These are phyloP conservation scores for Astrothelium macrocarpum DNA, from an alignment of 495 filamentous ascomycete genomes.

Conservation along the genomic window DNA sequence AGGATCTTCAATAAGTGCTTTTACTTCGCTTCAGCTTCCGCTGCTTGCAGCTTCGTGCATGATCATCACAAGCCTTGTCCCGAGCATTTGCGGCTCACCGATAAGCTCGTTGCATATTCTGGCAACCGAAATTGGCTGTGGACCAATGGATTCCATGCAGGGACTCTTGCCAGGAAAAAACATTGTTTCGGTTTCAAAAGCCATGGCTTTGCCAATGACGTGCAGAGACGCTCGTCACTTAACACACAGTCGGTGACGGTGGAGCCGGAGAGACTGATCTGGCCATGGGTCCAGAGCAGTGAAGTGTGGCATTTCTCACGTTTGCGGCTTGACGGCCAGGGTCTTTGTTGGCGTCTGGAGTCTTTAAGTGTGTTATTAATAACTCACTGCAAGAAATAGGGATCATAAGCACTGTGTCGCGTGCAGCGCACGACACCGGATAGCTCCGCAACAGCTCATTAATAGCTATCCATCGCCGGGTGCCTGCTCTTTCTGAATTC, in stretches of 20 bases:
- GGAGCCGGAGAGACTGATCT: not conserved
- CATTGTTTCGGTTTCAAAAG: not conserved
- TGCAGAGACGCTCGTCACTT: not conserved
- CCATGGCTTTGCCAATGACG: not conserved
- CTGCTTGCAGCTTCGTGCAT: not conserved
- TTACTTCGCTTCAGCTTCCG: not conserved
- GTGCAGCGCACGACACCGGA: not conserved
- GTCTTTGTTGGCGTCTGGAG: constrained; percentile 1
- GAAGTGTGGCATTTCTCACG: not conserved
- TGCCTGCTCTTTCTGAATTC: no score
- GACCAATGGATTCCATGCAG: no score
- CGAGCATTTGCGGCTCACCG: not conserved
- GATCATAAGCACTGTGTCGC: not conserved
- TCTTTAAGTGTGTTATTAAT: no score
- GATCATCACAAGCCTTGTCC: not conserved
- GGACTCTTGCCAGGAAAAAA: not conserved
- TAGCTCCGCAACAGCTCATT: not conserved
- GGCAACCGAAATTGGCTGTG: no score
- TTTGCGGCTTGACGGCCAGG: not conserved
- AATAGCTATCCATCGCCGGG: no score
- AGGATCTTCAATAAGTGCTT: not conserved
- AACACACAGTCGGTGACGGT: not conserved
- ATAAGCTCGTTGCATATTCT: no score
- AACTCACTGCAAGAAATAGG: not conserved
- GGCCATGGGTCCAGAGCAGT: not conserved